Evolutionary conservation across 2,329 filamentous ascomycete genomes (phyloP).

Genomic region (Neophaeococcomyces aloes): DNA sequence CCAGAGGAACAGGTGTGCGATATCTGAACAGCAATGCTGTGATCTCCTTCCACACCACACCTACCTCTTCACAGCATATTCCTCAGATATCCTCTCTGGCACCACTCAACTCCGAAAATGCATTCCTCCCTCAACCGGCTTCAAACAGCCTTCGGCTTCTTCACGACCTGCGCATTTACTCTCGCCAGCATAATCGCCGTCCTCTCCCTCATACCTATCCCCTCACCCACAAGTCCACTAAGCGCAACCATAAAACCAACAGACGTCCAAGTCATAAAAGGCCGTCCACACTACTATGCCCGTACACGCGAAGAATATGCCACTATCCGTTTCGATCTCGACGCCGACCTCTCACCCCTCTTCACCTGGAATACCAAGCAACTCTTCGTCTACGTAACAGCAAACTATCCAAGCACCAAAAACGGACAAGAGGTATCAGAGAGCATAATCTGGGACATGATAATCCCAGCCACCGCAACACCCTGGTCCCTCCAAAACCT

Average conservation of each 20-base stretch:
- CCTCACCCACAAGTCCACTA: conserved; percentile 49
- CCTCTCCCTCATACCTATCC: conserved; percentile 50
- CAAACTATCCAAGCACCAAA: conserved; percentile 46
- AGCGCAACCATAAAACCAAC: conserved; percentile 54
- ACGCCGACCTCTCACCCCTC: conserved; percentile 79
- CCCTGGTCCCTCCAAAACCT: conserved; percentile 32
- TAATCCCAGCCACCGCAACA: conserved; percentile 59
- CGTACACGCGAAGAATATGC: conserved; percentile 91
- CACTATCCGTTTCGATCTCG: conserved; percentile 82
- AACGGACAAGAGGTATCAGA: conserved; percentile 40
- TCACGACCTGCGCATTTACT: conserved; percentile 82
- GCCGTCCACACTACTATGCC: conserved; percentile 91
- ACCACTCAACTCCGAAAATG: conserved; percentile 48
- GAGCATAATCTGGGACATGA: conserved; percentile 90
- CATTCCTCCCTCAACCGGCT: conserved; percentile 73
- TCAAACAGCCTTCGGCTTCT: conserved; percentile 95
- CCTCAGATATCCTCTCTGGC: background rate
- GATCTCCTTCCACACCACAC: conserved; percentile 5
- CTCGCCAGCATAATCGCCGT: conserved; percentile 70
- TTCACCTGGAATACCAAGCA: conserved; percentile 99
- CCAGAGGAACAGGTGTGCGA: too few relatives aligned
- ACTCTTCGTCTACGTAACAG: conserved; percentile 90
- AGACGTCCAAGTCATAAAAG: conserved; percentile 80
- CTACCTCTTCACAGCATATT: background rate
- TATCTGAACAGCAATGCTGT: too few relatives aligned